Percentiles rank a stretch among this genome's conserved stretches.
phyloP scores from a whole-genome alignment of 2,329 filamentous ascomycete genomes.

The Colletotrichum simmondsii region DNA sequence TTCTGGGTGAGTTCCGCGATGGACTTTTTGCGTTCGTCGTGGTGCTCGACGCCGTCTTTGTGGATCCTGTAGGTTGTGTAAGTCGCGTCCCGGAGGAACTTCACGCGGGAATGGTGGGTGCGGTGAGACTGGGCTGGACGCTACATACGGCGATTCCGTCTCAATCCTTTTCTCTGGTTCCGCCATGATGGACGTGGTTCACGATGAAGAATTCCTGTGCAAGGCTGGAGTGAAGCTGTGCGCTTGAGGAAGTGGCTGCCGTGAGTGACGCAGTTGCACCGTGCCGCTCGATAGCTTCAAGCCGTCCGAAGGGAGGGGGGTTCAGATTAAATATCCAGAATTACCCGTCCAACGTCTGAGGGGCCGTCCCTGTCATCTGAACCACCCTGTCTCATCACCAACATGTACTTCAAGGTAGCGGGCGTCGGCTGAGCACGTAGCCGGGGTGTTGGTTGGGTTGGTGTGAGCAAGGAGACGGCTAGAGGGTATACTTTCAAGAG shows the following conservation, averaged over 20 bases:
- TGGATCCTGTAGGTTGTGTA: neutral
- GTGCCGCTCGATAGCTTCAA: neutral
- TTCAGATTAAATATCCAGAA: conserved; percentile 9
- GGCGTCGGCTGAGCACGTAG: neutral
- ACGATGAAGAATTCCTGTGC: neutral
- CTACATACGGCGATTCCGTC: conserved; percentile 1
- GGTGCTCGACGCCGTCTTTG: neutral
- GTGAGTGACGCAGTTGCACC: neutral
- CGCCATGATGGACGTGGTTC: neutral
- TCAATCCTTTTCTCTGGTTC: conserved; percentile 10
- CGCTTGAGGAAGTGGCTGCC: neutral
- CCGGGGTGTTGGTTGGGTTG: neutral
- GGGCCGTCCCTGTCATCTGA: neutral
- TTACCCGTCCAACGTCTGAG: neutral
- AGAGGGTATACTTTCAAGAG: neutral
- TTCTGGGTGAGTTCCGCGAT: conserved; percentile 13
- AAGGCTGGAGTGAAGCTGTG: neutral
- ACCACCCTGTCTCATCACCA: neutral
- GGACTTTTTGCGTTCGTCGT: conserved; percentile 17
- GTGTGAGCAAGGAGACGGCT: neutral
- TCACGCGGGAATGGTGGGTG: too few relatives aligned
- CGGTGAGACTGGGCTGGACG: accelerated
- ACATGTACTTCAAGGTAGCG: neutral
- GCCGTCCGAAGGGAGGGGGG: neutral
- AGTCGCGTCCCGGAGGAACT: neutral